These are phyloP conservation scores for Uncinocarpus reesii DNA, from an alignment of 2,329 filamentous ascomycete genomes.

Conservation along the genomic window DNA sequence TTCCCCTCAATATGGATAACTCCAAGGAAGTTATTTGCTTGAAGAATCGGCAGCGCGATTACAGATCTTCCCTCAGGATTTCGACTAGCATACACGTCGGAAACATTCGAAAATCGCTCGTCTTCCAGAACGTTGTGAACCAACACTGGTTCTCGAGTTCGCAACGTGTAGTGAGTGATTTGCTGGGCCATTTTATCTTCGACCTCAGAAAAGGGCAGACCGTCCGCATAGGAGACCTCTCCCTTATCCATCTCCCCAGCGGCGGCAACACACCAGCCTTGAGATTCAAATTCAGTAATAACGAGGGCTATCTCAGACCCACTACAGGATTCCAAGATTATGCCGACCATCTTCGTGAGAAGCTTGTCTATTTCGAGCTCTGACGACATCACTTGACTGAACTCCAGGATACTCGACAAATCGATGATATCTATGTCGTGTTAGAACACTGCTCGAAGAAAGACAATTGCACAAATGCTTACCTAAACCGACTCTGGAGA, in stretches of 20 bases:
- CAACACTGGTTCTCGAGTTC: constrained; percentile 54
- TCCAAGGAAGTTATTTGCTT: constrained; percentile 50
- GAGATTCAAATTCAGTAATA: constrained; percentile 47
- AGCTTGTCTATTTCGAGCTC: constrained; percentile 55
- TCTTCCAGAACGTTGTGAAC: constrained; percentile 55
- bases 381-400: constrained; percentile 54
- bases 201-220: constrained; percentile 46
- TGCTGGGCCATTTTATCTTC: constrained; percentile 52
- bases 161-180: constrained; percentile 52
- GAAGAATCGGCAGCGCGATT: constrained; percentile 53
- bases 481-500: constrained; percentile 34
- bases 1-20: constrained; percentile 53
- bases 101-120: constrained; percentile 54
- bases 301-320: constrained; percentile 51
- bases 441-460: constrained; percentile 24
- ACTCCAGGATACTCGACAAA: constrained; percentile 53
- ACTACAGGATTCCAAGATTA: constrained; percentile 54
- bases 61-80: constrained; percentile 51
- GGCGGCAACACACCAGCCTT: constrained; percentile 53
- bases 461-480: constrained; percentile 13
- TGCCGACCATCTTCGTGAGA: constrained; percentile 53
- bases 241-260: constrained; percentile 48
- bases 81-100: constrained; percentile 44
- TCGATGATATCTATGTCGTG: constrained; percentile 50
- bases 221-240: constrained; percentile 44